A percentile compares a stretch with the other conserved stretches of the same genome.
phyloP scores from a whole-genome alignment of 257 asterid genomes.

The Petunia secreta region DNA sequence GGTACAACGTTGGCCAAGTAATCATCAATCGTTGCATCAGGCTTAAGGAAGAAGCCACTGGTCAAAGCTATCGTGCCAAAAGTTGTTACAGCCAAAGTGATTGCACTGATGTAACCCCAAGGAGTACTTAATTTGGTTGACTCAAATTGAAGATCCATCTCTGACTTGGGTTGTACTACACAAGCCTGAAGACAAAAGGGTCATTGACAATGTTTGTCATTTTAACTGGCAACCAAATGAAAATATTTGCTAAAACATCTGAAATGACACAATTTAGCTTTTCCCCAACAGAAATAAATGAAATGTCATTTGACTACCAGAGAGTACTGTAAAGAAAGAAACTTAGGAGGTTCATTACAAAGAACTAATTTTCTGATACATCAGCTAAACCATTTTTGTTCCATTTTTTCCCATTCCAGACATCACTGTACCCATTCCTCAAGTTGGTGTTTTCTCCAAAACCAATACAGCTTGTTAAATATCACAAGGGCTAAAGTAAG shows the following conservation, averaged over 20 bases:
- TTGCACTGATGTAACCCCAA: conserved; percentile 80
- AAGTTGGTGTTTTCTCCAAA: neutral
- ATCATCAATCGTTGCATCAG: conserved; percentile 76
- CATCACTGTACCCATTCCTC: neutral
- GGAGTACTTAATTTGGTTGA: conserved; percentile 64
- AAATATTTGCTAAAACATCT: conserved; percentile 26
- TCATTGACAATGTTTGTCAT: neutral
- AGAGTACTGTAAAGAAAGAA: neutral
- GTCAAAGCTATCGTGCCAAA: conserved; percentile 84
- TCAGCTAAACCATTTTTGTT: neutral
- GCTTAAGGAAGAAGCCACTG: conserved; percentile 87
- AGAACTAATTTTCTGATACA: neutral
- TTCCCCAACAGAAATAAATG: conserved; percentile 5
- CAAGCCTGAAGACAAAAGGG: conserved; percentile 61
- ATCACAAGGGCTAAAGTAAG: neutral
- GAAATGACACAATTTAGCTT: neutral
- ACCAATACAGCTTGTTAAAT: neutral
- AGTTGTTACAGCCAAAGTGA: conserved; percentile 70
- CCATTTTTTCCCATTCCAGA: conserved; percentile 11
- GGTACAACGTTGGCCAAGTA: conserved; percentile 68
- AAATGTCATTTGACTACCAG: neutral
- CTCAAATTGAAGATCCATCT: conserved; percentile 87
- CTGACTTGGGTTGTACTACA: conserved; percentile 89
- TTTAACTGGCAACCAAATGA: neutral
- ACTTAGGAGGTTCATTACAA: neutral